Evolutionary conservation across 1,284 basidiomycete species (phyloP), one percentile per base, ranked within the genome.

Genomic region (Apiotrichum akiyoshidainum): DNA sequence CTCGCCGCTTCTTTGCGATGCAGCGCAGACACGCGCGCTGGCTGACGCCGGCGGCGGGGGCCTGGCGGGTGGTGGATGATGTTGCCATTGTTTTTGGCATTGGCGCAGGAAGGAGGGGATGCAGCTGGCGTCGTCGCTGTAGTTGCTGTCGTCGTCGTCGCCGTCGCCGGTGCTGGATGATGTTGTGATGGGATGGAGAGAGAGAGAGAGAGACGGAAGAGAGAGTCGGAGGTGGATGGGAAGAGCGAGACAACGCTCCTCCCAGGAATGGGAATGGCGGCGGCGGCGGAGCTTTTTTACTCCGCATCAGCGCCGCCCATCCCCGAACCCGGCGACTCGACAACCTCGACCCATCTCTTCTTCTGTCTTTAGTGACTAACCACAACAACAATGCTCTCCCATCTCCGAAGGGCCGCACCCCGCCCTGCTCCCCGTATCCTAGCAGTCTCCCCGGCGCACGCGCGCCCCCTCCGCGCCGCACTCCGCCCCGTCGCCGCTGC

Each of bases 1-100:
- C 65, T 19, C 61, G 55, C 11, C 63, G 48, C 45, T 67, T 67
- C 47, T 64, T 61, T 13, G 60, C 46, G 40, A 67, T 67, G 50
- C 65, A 67, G 31, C 63, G 58, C 42, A 63, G 31, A 22, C 65
- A 67, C 16, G 65, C 65, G 44, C 60, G 60, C 48, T 50, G 48
- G 35, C 37, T 50, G 5, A 19, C 48, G 5, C 21, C 37, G 11
- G 31, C 12, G 21, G 17, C 34, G 17, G 46, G 33, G 6, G 17
- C 46, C n/a, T 31, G 26, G 26, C 26, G 26, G 26, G 33, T 6
- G 9, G 33, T 19, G 17, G 33, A 26, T 22, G 42, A n/a, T 19
- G 31, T 10, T 33, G 48, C 16, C 34, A n/a, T 10, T n/a, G 19
- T 21, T 8, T 5, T 21, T 8, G 8, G 12, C 12, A 37, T 13